Evolutionary conservation across 225 moss, liverwort and hornwort genomes (phyloP), one percentile per base, ranked within the genome.

Genomic region (Sphagnum contortum): DNA sequence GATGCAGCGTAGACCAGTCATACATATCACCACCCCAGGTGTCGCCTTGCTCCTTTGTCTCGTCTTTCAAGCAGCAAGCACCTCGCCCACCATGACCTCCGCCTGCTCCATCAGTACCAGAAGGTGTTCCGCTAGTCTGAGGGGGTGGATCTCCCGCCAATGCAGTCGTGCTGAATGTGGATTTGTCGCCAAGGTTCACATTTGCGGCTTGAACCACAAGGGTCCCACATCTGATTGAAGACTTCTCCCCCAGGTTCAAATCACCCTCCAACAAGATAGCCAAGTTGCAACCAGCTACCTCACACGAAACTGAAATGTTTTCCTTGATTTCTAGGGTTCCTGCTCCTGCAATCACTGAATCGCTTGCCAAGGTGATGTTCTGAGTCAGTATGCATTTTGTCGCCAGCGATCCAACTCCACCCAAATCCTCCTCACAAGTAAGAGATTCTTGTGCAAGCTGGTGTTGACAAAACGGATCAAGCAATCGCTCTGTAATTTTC

Each of bases 71-170:
- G 55, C 95, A 96, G 55, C 50, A 77, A 44, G 92, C 92, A 47
- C 95, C 92, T 60, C 95, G 77, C 12, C 92, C 92, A 46, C 95
- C 95, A 68, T 92, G 84, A 9, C 95, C 95, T 2, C 90, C 95
- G 44, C 95, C 95, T 46, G 87, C 88, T 47, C 95, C 95, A 9
- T 92, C 90, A 50, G 70, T 68, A 13, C 75, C 78, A 9, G 63
- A 72, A 11, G 95, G 95, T 59, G 81, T 79, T 48, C 95, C 95
- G 55, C 78, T 90, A 3, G 87, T 81, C 47, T 90, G 86, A 3
- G 92, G 71, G 8, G 95, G 95, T 14, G 95, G 88, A 57, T 73
- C 81, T 50, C 95, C 92, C 64, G 82, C 95, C 46, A 90, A 78
- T 3, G 84, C 88, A 65, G 75, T 83, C 49, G 75, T 81, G 74